phyloP scores from a whole-genome alignment of 768 basidiomycete species.

The Pleurotus eryngii region DNA sequence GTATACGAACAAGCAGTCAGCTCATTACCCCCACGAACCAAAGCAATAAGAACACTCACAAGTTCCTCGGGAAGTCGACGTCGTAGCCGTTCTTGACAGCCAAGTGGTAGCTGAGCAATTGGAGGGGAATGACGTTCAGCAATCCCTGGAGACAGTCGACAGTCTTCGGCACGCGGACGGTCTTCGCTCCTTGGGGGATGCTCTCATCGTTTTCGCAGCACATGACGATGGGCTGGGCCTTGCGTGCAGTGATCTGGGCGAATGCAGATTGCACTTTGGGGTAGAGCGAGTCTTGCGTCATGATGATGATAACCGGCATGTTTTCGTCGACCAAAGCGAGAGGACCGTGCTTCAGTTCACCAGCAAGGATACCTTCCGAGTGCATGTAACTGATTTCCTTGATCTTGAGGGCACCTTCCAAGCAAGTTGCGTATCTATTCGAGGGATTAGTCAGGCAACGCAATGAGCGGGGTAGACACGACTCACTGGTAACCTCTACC shows the following conservation, averaged over 20 bases:
- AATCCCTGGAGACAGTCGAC: slow-evolving; percentile 94
- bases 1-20: slow-evolving; percentile 11
- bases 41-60: slow-evolving; percentile 48
- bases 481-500: slow-evolving; percentile 91
- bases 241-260: slow-evolving; percentile 95
- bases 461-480: slow-evolving; percentile 5
- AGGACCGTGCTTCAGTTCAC: slow-evolving; percentile 98
- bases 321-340: slow-evolving; percentile 97
- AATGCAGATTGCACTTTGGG: slow-evolving; percentile 98
- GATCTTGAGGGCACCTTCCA: slow-evolving; percentile 98
- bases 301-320: slow-evolving; percentile 98
- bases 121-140: slow-evolving; percentile 94
- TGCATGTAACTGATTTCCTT: slow-evolving; percentile 98
- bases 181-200: slow-evolving; percentile 71
- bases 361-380: slow-evolving; percentile 89
- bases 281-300: slow-evolving; percentile 98
- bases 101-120: slow-evolving; percentile 93
- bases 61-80: slow-evolving; percentile 97
- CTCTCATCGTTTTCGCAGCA: slow-evolving; percentile 90
- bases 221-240: slow-evolving; percentile 91
- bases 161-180: slow-evolving; percentile 92
- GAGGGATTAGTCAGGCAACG: slow-evolving; percentile 1
- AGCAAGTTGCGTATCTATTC: slow-evolving; percentile 83
- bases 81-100: slow-evolving; percentile 95
- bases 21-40: slow-evolving; percentile 1